A percentile compares a stretch with the other conserved stretches of the same genome.
Evolutionary conservation across 306 rosid genomes (phyloP).

Genomic region (Pyrus betulifolia): DNA sequence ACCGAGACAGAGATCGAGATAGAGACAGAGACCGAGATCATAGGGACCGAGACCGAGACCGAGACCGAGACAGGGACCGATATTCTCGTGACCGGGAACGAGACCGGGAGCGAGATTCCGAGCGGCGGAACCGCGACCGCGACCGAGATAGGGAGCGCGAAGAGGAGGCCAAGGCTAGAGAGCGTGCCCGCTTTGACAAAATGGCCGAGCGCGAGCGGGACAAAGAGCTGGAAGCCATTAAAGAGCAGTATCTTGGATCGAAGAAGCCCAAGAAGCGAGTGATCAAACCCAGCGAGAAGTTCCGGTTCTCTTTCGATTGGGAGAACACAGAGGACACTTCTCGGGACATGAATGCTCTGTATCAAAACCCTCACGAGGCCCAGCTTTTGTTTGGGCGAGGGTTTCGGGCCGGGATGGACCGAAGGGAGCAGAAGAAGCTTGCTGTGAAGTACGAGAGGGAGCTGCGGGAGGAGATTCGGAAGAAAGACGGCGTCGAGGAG

Average conservation of each 20-base stretch:
- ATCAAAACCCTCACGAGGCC: conserved; percentile 92
- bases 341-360: conserved; percentile 67
- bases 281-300: conserved; percentile 88
- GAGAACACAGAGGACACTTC: conserved; percentile 90
- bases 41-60: conserved; percentile 32
- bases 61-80: conserved; percentile 28
- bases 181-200: conserved; percentile 56
- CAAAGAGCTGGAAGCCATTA: conserved; percentile 64
- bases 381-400: conserved; percentile 81
- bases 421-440: conserved; percentile 88
- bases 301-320: conserved; percentile 88
- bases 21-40: conserved; percentile 24
- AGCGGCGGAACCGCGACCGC: conserved; percentile 51
- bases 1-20: conserved; percentile 38
- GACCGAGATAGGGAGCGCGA: conserved; percentile 69
- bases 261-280: conserved; percentile 91
- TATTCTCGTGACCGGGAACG: conserved; percentile 47
- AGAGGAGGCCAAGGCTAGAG: conserved; percentile 54
- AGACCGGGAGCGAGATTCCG: conserved; percentile 68
- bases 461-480: conserved; percentile 56
- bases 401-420: conserved; percentile 83
- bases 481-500: conserved; percentile 77
- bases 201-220: conserved; percentile 71
- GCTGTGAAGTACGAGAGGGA: conserved; percentile 91
- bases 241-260: conserved; percentile 78